These are phyloP conservation scores for Talaromyces sp. DNA, from an alignment of 2,329 filamentous ascomycete species.

Conservation along the genomic window DNA sequence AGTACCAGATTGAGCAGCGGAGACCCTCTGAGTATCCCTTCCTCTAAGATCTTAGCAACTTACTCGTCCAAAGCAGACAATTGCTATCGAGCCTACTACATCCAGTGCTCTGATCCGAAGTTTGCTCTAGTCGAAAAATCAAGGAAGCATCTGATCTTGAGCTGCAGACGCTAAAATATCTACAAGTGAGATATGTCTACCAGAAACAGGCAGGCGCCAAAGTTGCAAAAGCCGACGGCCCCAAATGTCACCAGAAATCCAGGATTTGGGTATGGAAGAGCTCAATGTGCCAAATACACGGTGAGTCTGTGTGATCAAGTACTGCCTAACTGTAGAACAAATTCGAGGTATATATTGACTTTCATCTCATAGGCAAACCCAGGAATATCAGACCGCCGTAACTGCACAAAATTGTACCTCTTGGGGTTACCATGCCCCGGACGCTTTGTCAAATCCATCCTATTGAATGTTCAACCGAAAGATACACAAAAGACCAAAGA, in stretches of 20 bases:
- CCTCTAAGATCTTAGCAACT: not conserved
- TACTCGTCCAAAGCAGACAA: not conserved
- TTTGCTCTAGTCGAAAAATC: not conserved
- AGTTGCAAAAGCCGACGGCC: not conserved
- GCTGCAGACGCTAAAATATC: not conserved
- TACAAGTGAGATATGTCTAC: not conserved
- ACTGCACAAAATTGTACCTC: constrained; percentile 33
- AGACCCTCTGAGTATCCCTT: not conserved
- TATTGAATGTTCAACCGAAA: not conserved
- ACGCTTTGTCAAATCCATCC: constrained; percentile 15
- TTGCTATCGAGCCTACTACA: not conserved
- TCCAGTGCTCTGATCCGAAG: not conserved
- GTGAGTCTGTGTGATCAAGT: not conserved
- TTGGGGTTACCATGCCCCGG: constrained; percentile 27
- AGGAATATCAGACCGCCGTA: constrained; percentile 24
- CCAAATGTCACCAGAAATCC: not conserved
- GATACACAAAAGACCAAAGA: not conserved
- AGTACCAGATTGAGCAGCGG: not conserved
- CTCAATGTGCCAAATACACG: not conserved
- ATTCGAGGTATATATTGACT: not conserved
- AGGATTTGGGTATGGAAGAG: not conserved
- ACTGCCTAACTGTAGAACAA: not conserved
- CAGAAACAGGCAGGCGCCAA: not conserved
- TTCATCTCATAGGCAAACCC: constrained; percentile 26
- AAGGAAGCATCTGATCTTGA: not conserved